Evolutionary conservation across 2,329 filamentous ascomycete genomes (phyloP).

Genomic region (Penicillium sp.): DNA sequence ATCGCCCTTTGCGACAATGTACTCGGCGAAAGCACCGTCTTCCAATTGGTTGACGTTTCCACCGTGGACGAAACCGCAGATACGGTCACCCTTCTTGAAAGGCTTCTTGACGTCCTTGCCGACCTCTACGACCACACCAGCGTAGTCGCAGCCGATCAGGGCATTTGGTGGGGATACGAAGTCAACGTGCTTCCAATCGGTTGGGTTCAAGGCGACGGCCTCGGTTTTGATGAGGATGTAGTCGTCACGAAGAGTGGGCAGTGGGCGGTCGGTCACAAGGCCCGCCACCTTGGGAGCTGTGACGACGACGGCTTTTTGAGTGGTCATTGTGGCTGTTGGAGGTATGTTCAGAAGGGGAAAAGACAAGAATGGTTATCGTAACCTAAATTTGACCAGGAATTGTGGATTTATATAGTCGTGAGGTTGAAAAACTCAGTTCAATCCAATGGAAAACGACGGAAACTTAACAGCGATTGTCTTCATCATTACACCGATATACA

Average conservation of each 20-base stretch:
- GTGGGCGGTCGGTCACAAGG: not conserved
- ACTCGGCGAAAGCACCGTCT: conserved; percentile 57
- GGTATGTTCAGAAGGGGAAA: not conserved
- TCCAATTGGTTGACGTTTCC: conserved; percentile 40
- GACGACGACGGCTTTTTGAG: not conserved
- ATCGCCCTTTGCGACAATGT: conserved; percentile 53
- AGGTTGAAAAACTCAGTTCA: not conserved
- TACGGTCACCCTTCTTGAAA: conserved; percentile 54
- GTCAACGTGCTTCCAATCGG: conserved; percentile 56
- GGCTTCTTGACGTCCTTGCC: conserved; percentile 48
- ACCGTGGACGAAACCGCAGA: conserved; percentile 55
- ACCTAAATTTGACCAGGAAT: not conserved
- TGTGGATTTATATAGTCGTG: not conserved
- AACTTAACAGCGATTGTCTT: not conserved
- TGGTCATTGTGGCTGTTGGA: not conserved
- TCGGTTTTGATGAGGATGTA: conserved; percentile 57
- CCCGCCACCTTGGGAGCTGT: not conserved
- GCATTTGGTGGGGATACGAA: conserved; percentile 34
- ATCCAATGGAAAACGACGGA: not conserved
- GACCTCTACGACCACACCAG: conserved; percentile 54
- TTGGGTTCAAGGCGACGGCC: conserved; percentile 56
- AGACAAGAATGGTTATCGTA: not conserved
- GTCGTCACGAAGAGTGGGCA: conserved; percentile 46
- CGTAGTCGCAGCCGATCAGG: conserved; percentile 54
- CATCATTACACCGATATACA: not conserved